Evolutionary conservation across 768 basidiomycete species (phyloP).

Genomic region (Galerina sulciceps): DNA sequence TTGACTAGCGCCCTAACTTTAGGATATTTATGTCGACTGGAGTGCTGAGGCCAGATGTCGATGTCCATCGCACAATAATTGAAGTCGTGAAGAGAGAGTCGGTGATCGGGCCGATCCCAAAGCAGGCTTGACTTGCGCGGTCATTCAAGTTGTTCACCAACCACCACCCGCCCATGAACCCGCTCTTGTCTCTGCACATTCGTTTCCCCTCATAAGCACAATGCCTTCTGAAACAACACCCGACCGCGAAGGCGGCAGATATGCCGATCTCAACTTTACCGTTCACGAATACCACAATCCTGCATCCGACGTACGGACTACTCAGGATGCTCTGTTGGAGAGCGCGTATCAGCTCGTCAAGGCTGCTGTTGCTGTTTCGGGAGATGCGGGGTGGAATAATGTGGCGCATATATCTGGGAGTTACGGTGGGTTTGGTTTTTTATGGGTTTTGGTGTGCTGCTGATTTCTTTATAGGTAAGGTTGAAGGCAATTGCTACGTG

Average conservation of each 20-base stretch:
- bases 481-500: neutral
- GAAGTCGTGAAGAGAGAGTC: too few species aligned
- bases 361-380: neutral
- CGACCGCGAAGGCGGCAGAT: neutral
- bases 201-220: neutral
- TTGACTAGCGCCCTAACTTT: too few species aligned
- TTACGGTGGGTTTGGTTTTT: neutral
- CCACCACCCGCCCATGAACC: too few species aligned
- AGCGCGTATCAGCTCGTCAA: neutral
- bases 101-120: too few species aligned
- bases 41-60: too few species aligned
- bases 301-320: neutral
- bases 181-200: too few species aligned
- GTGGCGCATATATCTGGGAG: neutral
- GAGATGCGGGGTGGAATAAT: neutral
- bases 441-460: neutral
- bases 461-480: neutral
- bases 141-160: too few species aligned
- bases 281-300: constrained; percentile 10
- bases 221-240: neutral
- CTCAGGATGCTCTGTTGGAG: neutral
- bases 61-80: too few species aligned
- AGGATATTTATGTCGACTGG: too few species aligned
- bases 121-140: too few species aligned
- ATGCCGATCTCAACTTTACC: neutral